phyloP scores from a whole-genome alignment of 1,139 yeast species.

The Suhomyces bokatorum region DNA sequence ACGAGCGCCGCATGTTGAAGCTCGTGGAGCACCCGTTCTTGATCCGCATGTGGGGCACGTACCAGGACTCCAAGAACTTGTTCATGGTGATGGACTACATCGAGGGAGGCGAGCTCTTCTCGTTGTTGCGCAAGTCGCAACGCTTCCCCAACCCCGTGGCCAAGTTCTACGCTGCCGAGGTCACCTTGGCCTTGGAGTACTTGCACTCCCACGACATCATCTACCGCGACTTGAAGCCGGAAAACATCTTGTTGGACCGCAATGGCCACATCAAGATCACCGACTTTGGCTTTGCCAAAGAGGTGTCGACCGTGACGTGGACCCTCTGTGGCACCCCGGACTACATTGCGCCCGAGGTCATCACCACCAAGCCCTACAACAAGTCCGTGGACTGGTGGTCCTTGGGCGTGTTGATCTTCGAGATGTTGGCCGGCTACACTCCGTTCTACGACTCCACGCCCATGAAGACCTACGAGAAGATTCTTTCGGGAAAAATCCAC shows the following conservation, averaged over 20 bases:
- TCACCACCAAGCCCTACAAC: conserved; percentile 61
- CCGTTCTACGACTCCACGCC: conserved; percentile 64
- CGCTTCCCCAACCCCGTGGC: conserved; percentile 64
- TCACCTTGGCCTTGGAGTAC: conserved; percentile 57
- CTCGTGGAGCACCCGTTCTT: conserved; percentile 60
- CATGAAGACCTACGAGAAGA: conserved; percentile 62
- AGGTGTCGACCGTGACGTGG: conserved; percentile 58
- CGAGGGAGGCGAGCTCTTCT: conserved; percentile 63
- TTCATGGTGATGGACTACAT: conserved; percentile 66
- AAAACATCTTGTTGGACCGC: conserved; percentile 56
- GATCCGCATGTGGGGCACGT: conserved; percentile 67
- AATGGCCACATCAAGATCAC: conserved; percentile 62
- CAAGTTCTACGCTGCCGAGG: conserved; percentile 64
- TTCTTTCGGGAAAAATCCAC: conserved; percentile 51
- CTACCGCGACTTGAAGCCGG: conserved; percentile 63
- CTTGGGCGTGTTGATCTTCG: conserved; percentile 58
- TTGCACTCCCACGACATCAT: conserved; percentile 58
- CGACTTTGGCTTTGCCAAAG: conserved; percentile 65
- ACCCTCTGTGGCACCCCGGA: conserved; percentile 67
- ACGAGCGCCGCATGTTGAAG: conserved; percentile 57
- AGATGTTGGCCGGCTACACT: conserved; percentile 63
- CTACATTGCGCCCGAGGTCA: conserved; percentile 64
- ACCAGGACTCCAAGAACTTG: conserved; percentile 55
- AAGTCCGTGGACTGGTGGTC: conserved; percentile 70
- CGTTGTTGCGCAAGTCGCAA: conserved; percentile 57